These are phyloP conservation scores for Pueraria montana DNA, from an alignment of 306 rosid species.

Conservation along the genomic window DNA sequence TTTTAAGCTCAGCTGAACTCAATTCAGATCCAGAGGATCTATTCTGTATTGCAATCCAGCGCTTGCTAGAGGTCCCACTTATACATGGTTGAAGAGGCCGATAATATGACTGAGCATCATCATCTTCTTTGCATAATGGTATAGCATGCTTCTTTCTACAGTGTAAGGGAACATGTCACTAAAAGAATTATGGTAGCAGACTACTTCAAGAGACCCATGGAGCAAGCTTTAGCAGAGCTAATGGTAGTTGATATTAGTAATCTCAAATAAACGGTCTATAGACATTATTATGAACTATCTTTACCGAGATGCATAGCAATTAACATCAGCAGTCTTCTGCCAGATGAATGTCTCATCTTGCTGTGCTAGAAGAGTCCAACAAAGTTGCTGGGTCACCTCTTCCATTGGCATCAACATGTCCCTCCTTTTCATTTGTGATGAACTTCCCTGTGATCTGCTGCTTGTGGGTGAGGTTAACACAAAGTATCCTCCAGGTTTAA, in stretches of 20 bases:
- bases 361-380: constrained; percentile 89
- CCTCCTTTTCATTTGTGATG: constrained; percentile 58
- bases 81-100: constrained; percentile 76
- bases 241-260: constrained; percentile 17
- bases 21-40: constrained; percentile 68
- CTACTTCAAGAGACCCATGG: constrained; percentile 25
- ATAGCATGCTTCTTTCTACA: constrained; percentile 68
- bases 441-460: constrained; percentile 64
- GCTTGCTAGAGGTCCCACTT: constrained; percentile 74
- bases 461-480: constrained; percentile 77
- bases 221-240: constrained; percentile 42
- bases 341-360: constrained; percentile 87
- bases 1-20: constrained; percentile 69
- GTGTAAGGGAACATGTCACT: constrained; percentile 36
- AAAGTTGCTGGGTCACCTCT: constrained; percentile 68
- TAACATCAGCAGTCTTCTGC: constrained; percentile 79
- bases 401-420: constrained; percentile 63
- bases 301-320: constrained; percentile 78
- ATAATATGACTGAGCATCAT: constrained; percentile 67
- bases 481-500: constrained; percentile 95
- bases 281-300: constrained; percentile 22
- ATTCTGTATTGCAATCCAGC: constrained; percentile 83
- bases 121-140: constrained; percentile 77
- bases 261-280: not conserved
- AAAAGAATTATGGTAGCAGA: constrained; percentile 14